Base-by-base conservation (phyloP, 23 red algal genomes). In the Pyropia haitanensis region DNA sequence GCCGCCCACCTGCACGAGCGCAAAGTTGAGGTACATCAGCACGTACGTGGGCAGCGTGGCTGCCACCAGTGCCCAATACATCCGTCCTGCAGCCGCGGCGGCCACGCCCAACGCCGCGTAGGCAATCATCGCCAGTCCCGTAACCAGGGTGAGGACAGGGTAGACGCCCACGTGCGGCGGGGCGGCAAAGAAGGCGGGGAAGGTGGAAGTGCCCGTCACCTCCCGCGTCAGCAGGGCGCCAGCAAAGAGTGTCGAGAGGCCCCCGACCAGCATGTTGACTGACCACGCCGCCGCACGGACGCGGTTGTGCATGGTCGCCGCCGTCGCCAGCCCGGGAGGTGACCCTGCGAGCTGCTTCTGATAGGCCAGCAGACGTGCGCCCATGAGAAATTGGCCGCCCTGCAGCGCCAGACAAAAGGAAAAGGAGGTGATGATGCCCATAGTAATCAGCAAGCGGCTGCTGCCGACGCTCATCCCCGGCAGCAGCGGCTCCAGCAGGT, bases 331-430 rank as follows among this genome's bases (percentile, higher is more conserved):
- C 4, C 39, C 39, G 10, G 39, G 39, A 3, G 39, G 39, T 9
- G 39, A 46, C 10, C 39, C 39, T 4, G 1, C 39, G 1, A 46
- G 7, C 39, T 46, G 39, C 39, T 46, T 46, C 39, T 46, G 39
- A 9, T 46, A 46, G 39, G 39, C 39, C 4, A 84, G 49, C 53
- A 84, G 70, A 6, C 79, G 79, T 18, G 29, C 68, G 28, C 73
- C 66, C 49, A 84, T 75, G n/a, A 84, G 14, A 18, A 84, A 84
- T 58, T 84, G 79, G 30, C 79, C 79, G 44, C 79, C 79, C 52
- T 84, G 79, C 61, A 84, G 49, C 14, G 79, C 27, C 2, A 84
- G 60, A 49, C 79, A 84, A 18, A 84, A 84, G 53, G 73, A 51
- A 54, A 84, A 84, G 14, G 79, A 72, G 1, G 79, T 84, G n/a